phyloP scores from a whole-genome alignment of 1,139 yeast genomes.

The Hyphopichia khmerensis region DNA sequence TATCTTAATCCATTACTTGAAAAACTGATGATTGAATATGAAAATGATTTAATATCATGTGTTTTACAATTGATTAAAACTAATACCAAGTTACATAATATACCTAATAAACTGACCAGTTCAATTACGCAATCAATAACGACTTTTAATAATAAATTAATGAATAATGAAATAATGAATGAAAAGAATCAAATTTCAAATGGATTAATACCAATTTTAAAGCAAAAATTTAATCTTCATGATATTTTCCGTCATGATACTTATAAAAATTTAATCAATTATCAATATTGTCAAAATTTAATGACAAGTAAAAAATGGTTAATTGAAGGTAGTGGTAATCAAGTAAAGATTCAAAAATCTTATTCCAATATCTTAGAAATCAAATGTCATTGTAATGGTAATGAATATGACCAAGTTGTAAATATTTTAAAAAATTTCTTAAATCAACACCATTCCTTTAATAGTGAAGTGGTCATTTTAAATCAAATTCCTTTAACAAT shows the following conservation, averaged over 20 bases:
- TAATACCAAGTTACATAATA: neutral
- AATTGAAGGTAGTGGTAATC: constrained; percentile 1
- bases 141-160: no score
- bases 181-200: no score
- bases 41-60: neutral
- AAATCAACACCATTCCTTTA: neutral
- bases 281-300: constrained; percentile 7
- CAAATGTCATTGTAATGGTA: constrained; percentile 9
- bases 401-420: neutral
- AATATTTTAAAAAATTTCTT: neutral
- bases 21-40: constrained; percentile 7
- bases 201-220: neutral
- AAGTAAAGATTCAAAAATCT: no score
- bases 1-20: constrained; percentile 12
- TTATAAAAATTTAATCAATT: constrained; percentile 11
- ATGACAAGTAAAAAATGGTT: constrained; percentile 3
- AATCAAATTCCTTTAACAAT: no score
- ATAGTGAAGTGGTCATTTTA: no score
- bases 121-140: no score
- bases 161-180: no score
- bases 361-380: constrained; percentile 2
- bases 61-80: neutral
- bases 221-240: constrained; percentile 3
- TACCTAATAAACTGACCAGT: no score
- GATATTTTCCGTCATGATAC: constrained; percentile 10